A percentile compares a stretch with the other conserved stretches of the same genome.
These are phyloP conservation scores for Colletotrichum scovillei DNA, from an alignment of 2,329 filamentous ascomycete species.

Conservation along the genomic window DNA sequence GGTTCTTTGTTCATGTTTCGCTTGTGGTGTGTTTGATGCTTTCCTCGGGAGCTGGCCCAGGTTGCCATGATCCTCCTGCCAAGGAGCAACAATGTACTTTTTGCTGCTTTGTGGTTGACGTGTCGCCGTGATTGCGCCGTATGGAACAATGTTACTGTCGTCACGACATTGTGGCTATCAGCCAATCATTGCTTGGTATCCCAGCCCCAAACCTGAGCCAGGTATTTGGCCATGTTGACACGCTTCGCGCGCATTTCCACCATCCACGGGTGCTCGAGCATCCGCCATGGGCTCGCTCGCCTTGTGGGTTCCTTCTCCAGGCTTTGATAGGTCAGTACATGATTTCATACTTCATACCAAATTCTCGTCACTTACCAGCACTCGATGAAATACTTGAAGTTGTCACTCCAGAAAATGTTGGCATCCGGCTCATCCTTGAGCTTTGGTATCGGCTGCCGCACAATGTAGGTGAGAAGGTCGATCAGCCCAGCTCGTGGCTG, in stretches of 20 bases:
- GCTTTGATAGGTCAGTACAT: constrained; percentile 58
- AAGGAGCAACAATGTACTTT: background rate
- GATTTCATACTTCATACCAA: background rate
- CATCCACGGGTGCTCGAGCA: constrained; percentile 99
- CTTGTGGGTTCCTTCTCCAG: constrained; percentile 92
- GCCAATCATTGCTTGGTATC: constrained; percentile 60
- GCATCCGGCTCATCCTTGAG: constrained; percentile 94
- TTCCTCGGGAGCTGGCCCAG: background rate
- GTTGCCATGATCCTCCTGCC: background rate
- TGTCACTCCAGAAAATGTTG: constrained; percentile 93
- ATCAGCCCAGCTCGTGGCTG: constrained; percentile 93
- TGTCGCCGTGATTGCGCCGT: background rate
- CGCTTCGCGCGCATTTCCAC: constrained; percentile 94
- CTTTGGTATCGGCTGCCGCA: constrained; percentile 93
- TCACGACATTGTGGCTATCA: background rate
- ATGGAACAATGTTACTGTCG: background rate
- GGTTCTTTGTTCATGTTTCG: background rate
- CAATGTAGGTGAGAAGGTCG: constrained; percentile 96
- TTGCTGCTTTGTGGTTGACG: background rate
- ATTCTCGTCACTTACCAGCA: constrained; percentile 82
- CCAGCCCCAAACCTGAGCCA: constrained; percentile 98
- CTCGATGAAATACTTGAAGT: constrained; percentile 99
- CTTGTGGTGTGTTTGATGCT: background rate
- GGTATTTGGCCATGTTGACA: constrained; percentile 96
- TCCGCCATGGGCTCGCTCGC: constrained; percentile 95